Percentiles rank a stretch among this genome's conserved stretches.
phyloP scores from a whole-genome alignment of 2,329 filamentous ascomycete genomes.

The Neophaeococcomyces mojaviensis region DNA sequence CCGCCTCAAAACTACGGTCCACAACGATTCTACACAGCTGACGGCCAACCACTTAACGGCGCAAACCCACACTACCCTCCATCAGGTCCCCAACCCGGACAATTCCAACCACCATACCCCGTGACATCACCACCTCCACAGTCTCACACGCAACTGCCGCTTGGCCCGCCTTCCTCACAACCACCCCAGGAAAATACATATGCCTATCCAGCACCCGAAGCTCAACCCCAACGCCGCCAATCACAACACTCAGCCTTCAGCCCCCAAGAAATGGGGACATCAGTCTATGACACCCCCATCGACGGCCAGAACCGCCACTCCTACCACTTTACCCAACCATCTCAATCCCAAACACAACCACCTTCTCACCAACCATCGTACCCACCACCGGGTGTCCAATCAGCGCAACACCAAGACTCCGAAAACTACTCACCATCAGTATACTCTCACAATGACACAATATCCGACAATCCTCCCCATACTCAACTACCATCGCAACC shows the following conservation, averaged over 20 bases:
- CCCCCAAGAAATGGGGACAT: conserved; percentile 70
- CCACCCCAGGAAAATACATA: conserved; percentile 29
- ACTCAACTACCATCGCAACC: conserved; percentile 7
- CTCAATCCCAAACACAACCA: conserved; percentile 24
- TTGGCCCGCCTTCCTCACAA: conserved; percentile 12
- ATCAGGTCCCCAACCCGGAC: conserved; percentile 11
- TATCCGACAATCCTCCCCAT: background rate
- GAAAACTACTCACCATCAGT: conserved; percentile 34
- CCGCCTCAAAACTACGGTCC: conserved; percentile 32
- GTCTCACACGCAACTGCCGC: conserved; percentile 41
- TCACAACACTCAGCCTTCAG: conserved; percentile 25
- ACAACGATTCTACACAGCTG: conserved; percentile 59
- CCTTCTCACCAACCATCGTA: conserved; percentile 20
- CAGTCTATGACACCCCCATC: conserved; percentile 67
- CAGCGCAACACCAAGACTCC: conserved; percentile 25
- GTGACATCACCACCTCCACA: conserved; percentile 41
- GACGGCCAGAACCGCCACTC: conserved; percentile 31
- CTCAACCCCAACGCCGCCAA: conserved; percentile 6
- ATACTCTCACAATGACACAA: conserved; percentile 30
- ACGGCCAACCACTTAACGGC: conserved; percentile 27
- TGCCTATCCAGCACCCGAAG: conserved; percentile 41
- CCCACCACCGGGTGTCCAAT: conserved; percentile 22
- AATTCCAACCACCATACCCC: conserved; percentile 33
- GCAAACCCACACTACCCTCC: conserved; percentile 18
- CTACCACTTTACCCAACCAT: conserved; percentile 24